Evolutionary conservation across 148 eudicot genomes (phyloP).

Genomic region (Vaccinium vitisidaea): DNA sequence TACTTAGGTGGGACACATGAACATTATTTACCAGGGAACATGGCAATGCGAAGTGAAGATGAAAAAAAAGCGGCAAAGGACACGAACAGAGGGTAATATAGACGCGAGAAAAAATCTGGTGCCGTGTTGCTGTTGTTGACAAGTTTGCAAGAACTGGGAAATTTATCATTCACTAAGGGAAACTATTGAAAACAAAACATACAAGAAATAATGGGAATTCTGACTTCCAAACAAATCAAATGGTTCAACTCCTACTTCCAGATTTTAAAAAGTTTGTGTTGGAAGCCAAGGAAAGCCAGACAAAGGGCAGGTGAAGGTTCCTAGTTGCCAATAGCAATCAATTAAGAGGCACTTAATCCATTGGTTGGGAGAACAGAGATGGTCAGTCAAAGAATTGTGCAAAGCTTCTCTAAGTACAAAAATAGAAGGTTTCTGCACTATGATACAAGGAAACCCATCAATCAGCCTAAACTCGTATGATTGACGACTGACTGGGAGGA

Average conservation of each 20-base stretch:
- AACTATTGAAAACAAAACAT: background rate
- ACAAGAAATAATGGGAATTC: background rate
- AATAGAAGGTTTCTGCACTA: background rate
- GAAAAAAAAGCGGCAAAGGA: background rate
- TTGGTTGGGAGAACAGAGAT: background rate
- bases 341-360: background rate
- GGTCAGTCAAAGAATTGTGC: background rate
- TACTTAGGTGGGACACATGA: background rate
- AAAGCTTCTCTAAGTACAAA: background rate
- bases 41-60: background rate
- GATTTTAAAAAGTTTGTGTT: background rate
- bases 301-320: background rate
- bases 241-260: slow-evolving; percentile 2
- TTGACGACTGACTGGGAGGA: background rate
- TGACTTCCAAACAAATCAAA: background rate
- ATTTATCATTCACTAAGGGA: background rate
- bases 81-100: background rate
- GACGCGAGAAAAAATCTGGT: background rate
- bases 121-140: background rate
- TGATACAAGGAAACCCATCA: background rate
- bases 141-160: background rate
- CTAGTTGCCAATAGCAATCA: background rate
- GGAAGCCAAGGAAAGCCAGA: background rate
- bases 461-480: background rate
- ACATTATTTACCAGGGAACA: background rate